These are phyloP conservation scores for Alternaria novae-zelandiae DNA, from an alignment of 2,329 filamentous ascomycete species.

Conservation along the genomic window DNA sequence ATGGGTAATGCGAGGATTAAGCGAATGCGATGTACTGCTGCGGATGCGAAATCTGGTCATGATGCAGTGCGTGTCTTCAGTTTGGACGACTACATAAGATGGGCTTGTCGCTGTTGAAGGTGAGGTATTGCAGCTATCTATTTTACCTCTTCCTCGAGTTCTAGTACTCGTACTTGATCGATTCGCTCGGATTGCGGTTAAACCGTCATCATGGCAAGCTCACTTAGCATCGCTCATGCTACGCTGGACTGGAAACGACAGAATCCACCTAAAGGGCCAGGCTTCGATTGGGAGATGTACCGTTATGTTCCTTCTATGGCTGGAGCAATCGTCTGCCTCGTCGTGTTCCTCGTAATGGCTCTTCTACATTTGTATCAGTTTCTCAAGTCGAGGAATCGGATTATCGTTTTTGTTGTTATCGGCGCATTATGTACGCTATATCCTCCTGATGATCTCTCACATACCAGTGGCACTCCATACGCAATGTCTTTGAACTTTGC, in stretches of 20 bases:
- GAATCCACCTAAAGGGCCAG: conserved; percentile 25
- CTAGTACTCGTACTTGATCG: not conserved
- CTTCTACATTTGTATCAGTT: conserved; percentile 30
- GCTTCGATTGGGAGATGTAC: conserved; percentile 45
- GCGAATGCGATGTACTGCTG: conserved; percentile 2
- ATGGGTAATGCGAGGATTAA: not conserved
- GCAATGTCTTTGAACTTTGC: too few relatives aligned
- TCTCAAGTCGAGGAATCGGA: conserved; percentile 18
- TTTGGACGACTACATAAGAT: not conserved
- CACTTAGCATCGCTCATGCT: not conserved
- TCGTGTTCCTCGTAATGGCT: conserved; percentile 32
- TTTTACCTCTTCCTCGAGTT: not conserved
- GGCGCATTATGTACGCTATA: conserved; percentile 33
- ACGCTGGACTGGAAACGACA: conserved; percentile 17
- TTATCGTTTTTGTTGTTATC: conserved; percentile 36
- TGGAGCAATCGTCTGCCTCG: conserved; percentile 30
- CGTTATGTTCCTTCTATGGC: conserved; percentile 39
- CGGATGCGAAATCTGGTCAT: not conserved
- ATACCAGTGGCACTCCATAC: too few relatives aligned
- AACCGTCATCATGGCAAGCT: not conserved
- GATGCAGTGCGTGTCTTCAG: not conserved
- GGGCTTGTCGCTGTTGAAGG: not conserved
- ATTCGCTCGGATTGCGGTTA: not conserved
- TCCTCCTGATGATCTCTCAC: not conserved
- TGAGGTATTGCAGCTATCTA: not conserved